Base-by-base conservation (phyloP, 345 rosid genomes). In the Gossypium anomalum region DNA sequence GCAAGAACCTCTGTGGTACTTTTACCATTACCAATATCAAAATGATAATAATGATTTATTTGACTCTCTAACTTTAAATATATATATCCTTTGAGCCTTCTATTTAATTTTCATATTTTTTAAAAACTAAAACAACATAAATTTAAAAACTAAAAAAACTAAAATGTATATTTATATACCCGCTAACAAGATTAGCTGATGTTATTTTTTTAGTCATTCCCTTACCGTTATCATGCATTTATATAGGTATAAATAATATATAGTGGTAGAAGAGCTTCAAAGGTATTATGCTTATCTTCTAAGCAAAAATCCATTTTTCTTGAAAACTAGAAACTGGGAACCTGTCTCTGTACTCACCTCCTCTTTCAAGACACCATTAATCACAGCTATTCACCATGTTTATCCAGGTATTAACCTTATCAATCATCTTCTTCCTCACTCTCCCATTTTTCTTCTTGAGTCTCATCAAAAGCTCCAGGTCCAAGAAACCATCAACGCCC, bases 1-100 rank as follows among this genome's bases (percentile, higher is more conserved):
- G 0, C 0, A 34, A 34, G 0, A 1, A 34, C 7, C 0, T 34
- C 7, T 0, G 5, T 1, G 7, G 0, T 34, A 34, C 1, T 5
- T 34, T 34, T 34, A 34, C 41, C 5, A 34, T 34, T 34, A 34
- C 1, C 1, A 34, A 5, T 34, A 34, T 34, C 41, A 34, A 34
- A 34, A 34, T 34, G 0, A 5, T 0, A 34, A 34, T 34, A 5
- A 34, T 34, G 0, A 34, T 5, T 34, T 34, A 34, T 5, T 34
- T 34, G 7, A 1, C 41, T 34, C 7, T 34, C 1, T 1, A 34
- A 34, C 41, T 34, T 34, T 4, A 34, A 34, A 34, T 4, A 34
- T 34, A 34, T 34, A 34, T 34, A 4, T 29, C 6, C 4, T 34
- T 34, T 34, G 0, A 4, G 0, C 41, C 1, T 34, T 34, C 0